These are phyloP conservation scores for Posidonia australis DNA, from an alignment of 106 monocot species.

Conservation along the genomic window DNA sequence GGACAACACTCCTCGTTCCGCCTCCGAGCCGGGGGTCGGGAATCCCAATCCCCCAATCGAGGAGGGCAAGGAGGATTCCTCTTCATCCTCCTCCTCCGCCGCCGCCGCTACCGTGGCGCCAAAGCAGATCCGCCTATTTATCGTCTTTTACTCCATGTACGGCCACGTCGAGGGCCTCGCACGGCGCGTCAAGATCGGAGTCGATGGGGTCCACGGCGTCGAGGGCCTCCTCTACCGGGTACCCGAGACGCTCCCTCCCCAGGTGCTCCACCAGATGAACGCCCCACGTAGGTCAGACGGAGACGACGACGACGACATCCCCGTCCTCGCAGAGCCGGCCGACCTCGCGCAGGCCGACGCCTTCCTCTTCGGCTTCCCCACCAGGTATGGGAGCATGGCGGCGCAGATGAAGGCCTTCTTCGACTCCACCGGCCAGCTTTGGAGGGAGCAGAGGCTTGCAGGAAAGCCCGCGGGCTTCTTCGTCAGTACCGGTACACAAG, in stretches of 20 bases:
- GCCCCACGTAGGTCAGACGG: conserved; percentile 35
- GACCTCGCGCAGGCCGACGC: conserved; percentile 49
- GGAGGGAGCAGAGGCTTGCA: conserved; percentile 48
- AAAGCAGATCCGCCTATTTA: conserved; percentile 15
- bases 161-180: conserved; percentile 29
- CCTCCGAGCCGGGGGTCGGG: background rate
- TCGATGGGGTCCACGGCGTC: conserved; percentile 33
- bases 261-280: conserved; percentile 48
- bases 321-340: conserved; percentile 14
- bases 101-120: background rate
- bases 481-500: conserved; percentile 63
- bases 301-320: conserved; percentile 30
- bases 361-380: conserved; percentile 59
- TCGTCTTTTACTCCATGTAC: conserved; percentile 33
- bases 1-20: background rate
- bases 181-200: conserved; percentile 15
- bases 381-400: conserved; percentile 58
- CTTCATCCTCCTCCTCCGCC: background rate
- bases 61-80: conserved; percentile 4
- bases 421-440: conserved; percentile 45
- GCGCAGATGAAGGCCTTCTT: conserved; percentile 79
- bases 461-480: conserved; percentile 74
- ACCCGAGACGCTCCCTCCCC: conserved; percentile 50
- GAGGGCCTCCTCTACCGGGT: conserved; percentile 51
- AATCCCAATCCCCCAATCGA: background rate